A percentile compares a stretch with the other conserved stretches of the same genome.
Conservation (phyloP, 345 rosid species). For the Brassica rapa region DNA sequence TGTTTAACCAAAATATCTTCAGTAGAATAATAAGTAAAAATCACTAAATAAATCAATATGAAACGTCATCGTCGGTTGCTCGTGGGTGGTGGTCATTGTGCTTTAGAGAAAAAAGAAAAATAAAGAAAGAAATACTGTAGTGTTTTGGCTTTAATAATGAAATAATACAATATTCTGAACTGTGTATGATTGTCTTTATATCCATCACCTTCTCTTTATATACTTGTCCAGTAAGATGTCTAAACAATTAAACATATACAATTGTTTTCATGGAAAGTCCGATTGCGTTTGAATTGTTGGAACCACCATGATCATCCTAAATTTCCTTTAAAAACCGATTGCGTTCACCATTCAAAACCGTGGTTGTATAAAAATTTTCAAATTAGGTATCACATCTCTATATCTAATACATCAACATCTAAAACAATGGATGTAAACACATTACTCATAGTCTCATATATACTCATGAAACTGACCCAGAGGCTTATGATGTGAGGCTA, state of each 20-base stretch:
- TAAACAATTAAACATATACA: background rate
- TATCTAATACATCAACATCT: no score
- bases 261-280: background rate
- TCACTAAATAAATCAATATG: background rate
- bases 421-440: background rate
- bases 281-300: background rate
- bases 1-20: background rate
- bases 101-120: background rate
- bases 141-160: constrained; percentile 8
- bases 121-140: background rate
- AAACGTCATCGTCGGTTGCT: background rate
- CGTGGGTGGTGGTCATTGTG: background rate
- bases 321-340: background rate
- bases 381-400: constrained; percentile 29
- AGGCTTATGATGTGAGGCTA: constrained; percentile 19
- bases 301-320: background rate
- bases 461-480: constrained; percentile 1
- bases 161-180: background rate
- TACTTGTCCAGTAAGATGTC: background rate
- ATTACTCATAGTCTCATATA: background rate
- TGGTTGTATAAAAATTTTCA: constrained; percentile 4
- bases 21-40: background rate
- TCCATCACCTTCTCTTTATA: background rate
- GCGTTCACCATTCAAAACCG: constrained; percentile 9
- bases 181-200: background rate